Base-by-base conservation (phyloP, 2,329 filamentous ascomycete genomes). In the Colletotrichum liaoningense region DNA sequence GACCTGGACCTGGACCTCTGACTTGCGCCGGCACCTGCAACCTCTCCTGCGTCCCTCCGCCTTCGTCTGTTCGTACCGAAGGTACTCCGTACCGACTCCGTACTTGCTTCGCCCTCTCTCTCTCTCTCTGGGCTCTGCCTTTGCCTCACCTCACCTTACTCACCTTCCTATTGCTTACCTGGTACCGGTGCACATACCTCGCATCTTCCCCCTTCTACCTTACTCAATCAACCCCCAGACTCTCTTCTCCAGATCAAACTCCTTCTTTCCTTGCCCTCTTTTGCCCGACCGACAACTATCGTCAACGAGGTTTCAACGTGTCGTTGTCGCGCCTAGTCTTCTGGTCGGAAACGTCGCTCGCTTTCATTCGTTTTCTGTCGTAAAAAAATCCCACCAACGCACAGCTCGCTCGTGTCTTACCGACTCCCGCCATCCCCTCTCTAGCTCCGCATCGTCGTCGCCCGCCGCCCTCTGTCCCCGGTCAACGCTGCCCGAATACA, bases 371-470 rank as follows among this genome's bases (percentile, higher is more conserved):
- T 71, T 49, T 42, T 73, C 70, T 65, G 55, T 73, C 55, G 71
- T 73, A 62, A 30, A 70, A 42, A 35, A 66, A 71, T 73, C 62
- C 67, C 71, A 73, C 71, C 70, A 73, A 71, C 67, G 71, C 57
- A 57, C 67, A 73, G 70, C 70, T 73, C 60, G 70, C 70, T 73
- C 60, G 63, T 73, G 70, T 70, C 70, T 73, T 60, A 70, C 70
- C 69, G 60, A 65, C 67, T 56, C 35, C 66, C 70, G 62, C 62
- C 62, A 46, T 33, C 52, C 56, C 71, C 71, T 69, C 54, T 57
- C 60, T 67, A 73, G 67, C 60, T 70, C 67, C 46, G 71, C 71
- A 73, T 73, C 71, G 62, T 73, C 60, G 70, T 70, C 60, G 67
- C 70, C 60, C 60, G 49, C 70, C 60, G 52, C 67, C 70, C 30